Base-by-base conservation (phyloP, 1,139 yeast species). In the Arxiozyma heterogenica region DNA sequence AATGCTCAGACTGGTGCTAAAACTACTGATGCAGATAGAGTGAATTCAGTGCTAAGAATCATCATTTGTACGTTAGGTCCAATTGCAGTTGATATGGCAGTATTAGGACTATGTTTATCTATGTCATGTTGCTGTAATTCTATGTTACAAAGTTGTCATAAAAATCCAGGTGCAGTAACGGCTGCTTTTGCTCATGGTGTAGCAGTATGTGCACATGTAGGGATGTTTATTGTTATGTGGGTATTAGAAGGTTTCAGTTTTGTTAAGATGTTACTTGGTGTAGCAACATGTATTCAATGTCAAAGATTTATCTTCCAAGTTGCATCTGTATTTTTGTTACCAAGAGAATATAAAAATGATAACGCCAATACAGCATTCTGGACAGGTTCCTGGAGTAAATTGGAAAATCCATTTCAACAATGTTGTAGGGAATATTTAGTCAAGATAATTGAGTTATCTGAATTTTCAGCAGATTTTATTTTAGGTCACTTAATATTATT, bases 111-210 rank as follows among this genome's bases (percentile, higher is more conserved):
- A 59, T 82, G 87, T 74, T 72, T 84, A 65, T 89, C 81, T 65
- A 71, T 90, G 73, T 88, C 98, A 20, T 93, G 98, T 76, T 93
- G 98, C 78, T 90, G 96, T 44, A 98, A 98, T 71, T 98, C 98
- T 65, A 67, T 93, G 69, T 82, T 93, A 63, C 94, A 95, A 56
- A 73, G 90, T 74, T 93, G 99, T 75, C 93, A 98, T 78, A 93
- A 93, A 81, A 87, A 88, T 79, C 91, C 98, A 55, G 96, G 97
- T 74, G 86, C 98, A 30, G 96, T 89, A 51, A 83, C 90, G 81
- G 98, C 99, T 47, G 98, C 89, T 67, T 75, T 94, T 71, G 96
- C 98, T 42, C 99, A 93, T 71, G 98, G 97, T 75, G 74, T 86
- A 67, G 90, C 96, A 30, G 96, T 93, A 57, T 70, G 91, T 67